Base-by-base conservation (phyloP, 345 rosid species). In the Sisymbrium altissimum region DNA sequence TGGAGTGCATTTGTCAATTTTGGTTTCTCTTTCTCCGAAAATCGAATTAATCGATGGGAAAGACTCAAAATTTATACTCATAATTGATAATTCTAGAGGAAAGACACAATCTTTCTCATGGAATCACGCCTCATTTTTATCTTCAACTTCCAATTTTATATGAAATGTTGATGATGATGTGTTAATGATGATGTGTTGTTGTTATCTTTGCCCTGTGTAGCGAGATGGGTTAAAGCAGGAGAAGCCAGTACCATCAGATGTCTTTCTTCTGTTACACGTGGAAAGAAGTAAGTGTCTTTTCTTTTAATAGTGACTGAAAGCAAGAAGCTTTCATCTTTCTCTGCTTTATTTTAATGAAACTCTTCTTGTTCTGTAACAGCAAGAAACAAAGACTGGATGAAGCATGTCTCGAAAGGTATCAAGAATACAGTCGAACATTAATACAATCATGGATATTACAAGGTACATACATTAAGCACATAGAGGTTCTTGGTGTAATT, bases 371-470 rank as follows among this genome's bases (percentile, higher is more conserved):
- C 43, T 66, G 0, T 64, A 18, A 33, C 66, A 63, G 70, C 81
- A 89, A 96, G 82, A 95, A 81, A 63, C 84, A 61, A 83, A 88
- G 98, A 85, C 91, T 95, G 33, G 98, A 95, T 64, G 99, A 95
- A 81, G 72, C 91, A 25, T 95, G 98, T 73, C 84, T 90, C 4
- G 98, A 95, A 81, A 90, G 98, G 85, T 95, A 79, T 83, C 81
- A 90, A 81, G 94, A 90, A 60, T 87, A 92, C 70, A 95, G 98
- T 72, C 89, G 98, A 66, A 78, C 90, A 1, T 76, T 78, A 11
- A 84, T 90, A 72, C 97, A 95, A 68, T 90, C 99, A 18, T 92
- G 99, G 96, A 90, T 95, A 58, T 40, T 92, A 73, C 99, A 92
- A 87, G 99, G 98, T 89, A 72, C 25, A 38, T 29, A 33, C 30